Evolutionary conservation across 768 basidiomycete genomes (phyloP).

Genomic region (Trichaptum fuscoviolaceum): DNA sequence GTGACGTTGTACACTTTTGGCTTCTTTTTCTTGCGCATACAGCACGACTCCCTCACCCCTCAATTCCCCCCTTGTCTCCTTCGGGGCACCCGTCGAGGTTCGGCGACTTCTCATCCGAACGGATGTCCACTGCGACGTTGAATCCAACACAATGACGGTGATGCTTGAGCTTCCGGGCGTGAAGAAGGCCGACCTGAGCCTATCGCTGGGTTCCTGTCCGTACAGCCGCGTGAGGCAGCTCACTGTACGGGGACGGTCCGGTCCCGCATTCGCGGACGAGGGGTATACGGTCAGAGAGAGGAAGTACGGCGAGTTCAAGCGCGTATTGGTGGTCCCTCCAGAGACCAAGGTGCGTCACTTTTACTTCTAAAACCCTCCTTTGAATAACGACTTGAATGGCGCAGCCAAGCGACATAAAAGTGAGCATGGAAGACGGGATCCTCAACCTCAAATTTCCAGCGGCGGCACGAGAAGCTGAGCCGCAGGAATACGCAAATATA

Average conservation of each 20-base stretch:
- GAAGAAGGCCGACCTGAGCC: constrained; percentile 47
- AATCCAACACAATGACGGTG: constrained; percentile 46
- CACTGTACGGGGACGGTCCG: constrained; percentile 43
- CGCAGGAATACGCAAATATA: constrained; percentile 23
- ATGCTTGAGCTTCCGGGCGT: constrained; percentile 70
- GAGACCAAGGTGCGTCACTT: constrained; percentile 46
- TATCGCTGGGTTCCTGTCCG: constrained; percentile 55
- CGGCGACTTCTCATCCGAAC: constrained; percentile 38
- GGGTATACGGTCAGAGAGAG: constrained; percentile 50
- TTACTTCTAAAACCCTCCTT: background rate
- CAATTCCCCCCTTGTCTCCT: constrained; percentile 22
- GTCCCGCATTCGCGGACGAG: constrained; percentile 35
- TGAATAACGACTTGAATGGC: background rate
- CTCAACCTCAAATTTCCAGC: constrained; percentile 50
- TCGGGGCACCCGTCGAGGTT: constrained; percentile 6
- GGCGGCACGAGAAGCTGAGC: constrained; percentile 38
- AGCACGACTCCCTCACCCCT: background rate
- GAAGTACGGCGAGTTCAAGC: constrained; percentile 43
- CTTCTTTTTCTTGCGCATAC: background rate
- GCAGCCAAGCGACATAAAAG: constrained; percentile 50
- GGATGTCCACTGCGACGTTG: constrained; percentile 54
- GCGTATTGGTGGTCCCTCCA: constrained; percentile 49
- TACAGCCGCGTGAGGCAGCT: constrained; percentile 62
- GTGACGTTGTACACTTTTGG: background rate
- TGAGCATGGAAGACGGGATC: constrained; percentile 55